Evolutionary conservation across 805 yeast genomes (phyloP), one percentile per base, ranked within the genome.

Genomic region (Saturnispora sekii): DNA sequence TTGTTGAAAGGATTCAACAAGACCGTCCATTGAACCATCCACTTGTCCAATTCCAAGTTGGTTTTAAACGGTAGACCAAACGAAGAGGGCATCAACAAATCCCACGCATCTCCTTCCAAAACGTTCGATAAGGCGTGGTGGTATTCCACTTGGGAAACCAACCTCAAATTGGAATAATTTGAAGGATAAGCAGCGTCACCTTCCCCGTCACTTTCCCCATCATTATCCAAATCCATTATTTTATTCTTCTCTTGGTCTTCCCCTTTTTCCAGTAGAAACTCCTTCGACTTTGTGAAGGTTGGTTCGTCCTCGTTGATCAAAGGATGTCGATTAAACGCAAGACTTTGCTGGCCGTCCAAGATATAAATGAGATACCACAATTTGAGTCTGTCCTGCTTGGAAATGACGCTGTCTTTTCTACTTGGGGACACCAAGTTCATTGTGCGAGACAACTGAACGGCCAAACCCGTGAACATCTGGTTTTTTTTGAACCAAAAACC

Each of bases 21-120:
- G 10, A 81, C 84, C 0, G 88, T 78, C 88, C 88, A 81, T 16
- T 81, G 79, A 4, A 81, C 84, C 85, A 81, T 81, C 88, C 88
- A 81, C 59, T 74, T 78, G 54, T 81, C 88, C 32, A 81, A 61
- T 47, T 79, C 84, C 46, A 81, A 60, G 55, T 81, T 81, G 6
- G 79, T 72, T 51, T 73, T 75, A 56, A 83, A 80, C 0, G 86
- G 86, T 9, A 81, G 68, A 0, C 88, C 88, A 57, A 80, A 74
- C 1, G 75, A 64, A 2, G 77, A 65, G 0, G 86, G 86, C 0
- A 75, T 65, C 34, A 81, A 59, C 16, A 77, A 57, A 44, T 73
- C 79, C 83, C 84, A 76, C 0, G 81, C 78, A 49, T 73, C 67
- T 2, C 79, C 80, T 41, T 61, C 65, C 49, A 80, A 76, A 0